These are phyloP conservation scores for Scutellaria galericulata DNA, from an alignment of 257 asterid species.

Conservation along the genomic window DNA sequence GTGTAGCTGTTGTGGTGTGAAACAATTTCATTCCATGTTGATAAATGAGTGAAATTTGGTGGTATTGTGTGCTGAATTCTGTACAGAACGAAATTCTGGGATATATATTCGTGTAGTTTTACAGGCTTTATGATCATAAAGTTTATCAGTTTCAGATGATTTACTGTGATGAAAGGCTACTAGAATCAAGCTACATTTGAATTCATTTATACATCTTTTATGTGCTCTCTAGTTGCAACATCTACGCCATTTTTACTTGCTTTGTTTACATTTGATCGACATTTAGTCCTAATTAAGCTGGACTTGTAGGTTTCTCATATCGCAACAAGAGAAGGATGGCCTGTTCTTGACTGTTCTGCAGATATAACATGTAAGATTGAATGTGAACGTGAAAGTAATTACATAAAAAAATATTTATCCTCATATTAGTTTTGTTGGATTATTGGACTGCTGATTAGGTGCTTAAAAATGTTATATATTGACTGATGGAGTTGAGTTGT, in stretches of 20 bases:
- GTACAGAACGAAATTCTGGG: background rate
- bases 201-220: background rate
- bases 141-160: background rate
- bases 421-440: background rate
- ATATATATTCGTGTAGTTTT: background rate
- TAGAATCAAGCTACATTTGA: background rate
- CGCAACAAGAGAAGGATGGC: slow-evolving; percentile 71
- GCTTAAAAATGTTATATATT: background rate
- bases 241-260: background rate
- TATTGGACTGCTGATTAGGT: background rate
- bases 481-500: background rate
- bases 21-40: too few relatives aligned
- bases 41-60: too few relatives aligned
- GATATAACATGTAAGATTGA: slow-evolving; percentile 63
- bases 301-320: slow-evolving; percentile 72
- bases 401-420: background rate
- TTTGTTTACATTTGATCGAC: slow-evolving; percentile 12
- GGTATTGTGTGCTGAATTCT: background rate
- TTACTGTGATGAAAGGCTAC: background rate
- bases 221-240: background rate
- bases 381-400: slow-evolving; percentile 3
- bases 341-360: slow-evolving; percentile 63
- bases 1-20: too few relatives aligned
- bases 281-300: background rate
- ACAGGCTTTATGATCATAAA: background rate